Base-by-base conservation (phyloP, 2,329 filamentous ascomycete species). In the Fusarium humuli region DNA sequence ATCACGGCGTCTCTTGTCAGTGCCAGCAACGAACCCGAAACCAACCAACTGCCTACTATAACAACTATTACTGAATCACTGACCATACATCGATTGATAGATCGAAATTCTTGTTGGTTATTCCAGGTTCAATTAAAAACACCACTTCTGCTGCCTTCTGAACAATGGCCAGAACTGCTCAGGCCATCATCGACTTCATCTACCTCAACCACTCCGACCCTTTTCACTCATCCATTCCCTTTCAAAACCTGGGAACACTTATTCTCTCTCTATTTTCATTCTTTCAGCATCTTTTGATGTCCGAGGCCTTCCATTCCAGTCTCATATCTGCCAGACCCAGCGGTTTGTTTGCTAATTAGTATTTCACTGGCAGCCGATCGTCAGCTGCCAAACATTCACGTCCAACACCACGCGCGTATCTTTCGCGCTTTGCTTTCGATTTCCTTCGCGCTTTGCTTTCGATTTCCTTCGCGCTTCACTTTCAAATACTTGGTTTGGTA, bases 301-400 rank as follows among this genome's bases (percentile, higher is more conserved):
- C 20, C 18, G 41, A 30, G 1, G n/a, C 14, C 18, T 34, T 25
- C 13, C 8, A 49, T 45, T 27, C 20, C 12, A 11, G 13, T 20
- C 27, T 14, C n/a, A 16, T 22, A 50, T 50, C 16, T n/a, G 27
- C 14, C 32, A 46, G 20, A n/a, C 30, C 13, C 41, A 14, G 18
- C n/a, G 40, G 42, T 37, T 57, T 44, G 46, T 40, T 70, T 65
- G 53, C 34, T 30, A 61, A 47, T 44, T 34, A 61, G 50, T 44
- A 47, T 47, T 42, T 50, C 30, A 20, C 54, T 58, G 50, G 42
- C 67, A 69, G 59, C 58, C 71, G 67, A 32, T 37, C n/a, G 34
- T 53, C 67, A 65, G 63, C 57, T 70, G 67, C 48, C 58, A 32
- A 44, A 30, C 58, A 65, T 69, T 57, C 67, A 71, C 54, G 14